Evolutionary conservation across 2,329 filamentous ascomycete genomes (phyloP).

Genomic region (Emmonsiellopsis sp.): DNA sequence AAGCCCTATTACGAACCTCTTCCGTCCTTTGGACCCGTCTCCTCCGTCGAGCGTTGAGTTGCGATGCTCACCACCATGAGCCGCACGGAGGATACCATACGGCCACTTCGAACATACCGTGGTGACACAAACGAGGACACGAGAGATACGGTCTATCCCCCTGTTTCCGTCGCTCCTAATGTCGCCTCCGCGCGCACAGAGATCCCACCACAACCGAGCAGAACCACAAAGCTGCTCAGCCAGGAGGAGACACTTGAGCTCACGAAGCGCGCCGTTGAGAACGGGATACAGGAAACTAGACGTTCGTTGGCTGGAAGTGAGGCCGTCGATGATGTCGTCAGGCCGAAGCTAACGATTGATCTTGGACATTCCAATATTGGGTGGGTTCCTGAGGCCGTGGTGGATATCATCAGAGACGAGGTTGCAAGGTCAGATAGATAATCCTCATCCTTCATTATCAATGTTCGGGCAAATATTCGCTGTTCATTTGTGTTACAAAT

Average conservation of each 20-base stretch:
- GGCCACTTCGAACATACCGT: conserved; percentile 23
- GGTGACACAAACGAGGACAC: conserved; percentile 24
- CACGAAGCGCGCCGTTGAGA: conserved; percentile 36
- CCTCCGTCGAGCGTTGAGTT: conserved; percentile 3
- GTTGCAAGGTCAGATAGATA: conserved; percentile 37
- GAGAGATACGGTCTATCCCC: conserved; percentile 19
- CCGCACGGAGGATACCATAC: conserved; percentile 28
- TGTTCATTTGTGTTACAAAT: background rate
- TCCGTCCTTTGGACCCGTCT: background rate
- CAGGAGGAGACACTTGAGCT: conserved; percentile 38
- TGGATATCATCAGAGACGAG: conserved; percentile 44
- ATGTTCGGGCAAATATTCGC: background rate
- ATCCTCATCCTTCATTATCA: background rate
- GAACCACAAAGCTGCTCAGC: conserved; percentile 23
- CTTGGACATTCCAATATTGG: conserved; percentile 41
- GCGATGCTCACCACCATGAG: conserved; percentile 26
- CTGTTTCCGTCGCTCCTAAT: conserved; percentile 19
- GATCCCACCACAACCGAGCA: conserved; percentile 16
- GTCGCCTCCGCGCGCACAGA: conserved; percentile 21
- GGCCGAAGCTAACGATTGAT: conserved; percentile 42
- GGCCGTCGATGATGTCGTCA: conserved; percentile 36
- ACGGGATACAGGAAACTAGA: conserved; percentile 37
- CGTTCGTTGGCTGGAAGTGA: conserved; percentile 38
- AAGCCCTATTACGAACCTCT: background rate
- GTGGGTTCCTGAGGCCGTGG: conserved; percentile 39